phyloP scores from a whole-genome alignment of 1,139 yeast genomes.

The Magnusiomyces tetraspermus region DNA sequence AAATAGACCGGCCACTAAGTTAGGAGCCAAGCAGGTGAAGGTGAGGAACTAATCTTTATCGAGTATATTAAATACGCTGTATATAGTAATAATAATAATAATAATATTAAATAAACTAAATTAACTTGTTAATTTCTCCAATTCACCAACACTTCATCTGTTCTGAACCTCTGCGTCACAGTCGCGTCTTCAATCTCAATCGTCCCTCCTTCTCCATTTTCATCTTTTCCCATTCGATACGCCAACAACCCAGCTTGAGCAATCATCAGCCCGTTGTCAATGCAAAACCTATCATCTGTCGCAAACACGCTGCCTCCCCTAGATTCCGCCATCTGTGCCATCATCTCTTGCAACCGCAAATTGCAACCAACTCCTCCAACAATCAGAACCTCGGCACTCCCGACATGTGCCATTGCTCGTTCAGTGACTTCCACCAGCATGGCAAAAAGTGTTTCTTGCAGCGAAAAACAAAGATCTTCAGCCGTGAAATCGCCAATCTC shows the following conservation, averaged over 20 bases:
- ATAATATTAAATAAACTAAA: too few species aligned
- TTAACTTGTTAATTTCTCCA: constrained; percentile 43
- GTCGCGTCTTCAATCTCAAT: constrained; percentile 60
- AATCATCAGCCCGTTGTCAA: constrained; percentile 96
- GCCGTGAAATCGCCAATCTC: constrained; percentile 51
- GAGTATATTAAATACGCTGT: not conserved
- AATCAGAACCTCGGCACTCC: constrained; percentile 76
- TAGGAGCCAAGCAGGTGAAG: not conserved
- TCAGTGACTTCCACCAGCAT: constrained; percentile 98
- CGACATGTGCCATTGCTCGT: constrained; percentile 97
- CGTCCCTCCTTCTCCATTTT: too few species aligned
- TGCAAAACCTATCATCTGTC: constrained; percentile 93
- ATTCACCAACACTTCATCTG: constrained; percentile 83
- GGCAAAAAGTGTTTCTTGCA: constrained; percentile 86
- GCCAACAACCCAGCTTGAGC: constrained; percentile 94
- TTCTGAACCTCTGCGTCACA: constrained; percentile 87
- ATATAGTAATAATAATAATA: too few species aligned
- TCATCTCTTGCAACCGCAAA: constrained; percentile 86
- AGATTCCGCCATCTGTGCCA: constrained; percentile 85
- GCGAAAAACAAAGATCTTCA: constrained; percentile 84
- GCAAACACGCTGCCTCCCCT: constrained; percentile 83
- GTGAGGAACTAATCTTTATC: not conserved
- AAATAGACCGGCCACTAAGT: constrained; percentile 11
- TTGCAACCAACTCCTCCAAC: constrained; percentile 99
- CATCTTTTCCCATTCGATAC: constrained; percentile 67